Evolutionary conservation across 2,329 filamentous ascomycete species (phyloP).

Genomic region (Thielaviopsis euricoi): DNA sequence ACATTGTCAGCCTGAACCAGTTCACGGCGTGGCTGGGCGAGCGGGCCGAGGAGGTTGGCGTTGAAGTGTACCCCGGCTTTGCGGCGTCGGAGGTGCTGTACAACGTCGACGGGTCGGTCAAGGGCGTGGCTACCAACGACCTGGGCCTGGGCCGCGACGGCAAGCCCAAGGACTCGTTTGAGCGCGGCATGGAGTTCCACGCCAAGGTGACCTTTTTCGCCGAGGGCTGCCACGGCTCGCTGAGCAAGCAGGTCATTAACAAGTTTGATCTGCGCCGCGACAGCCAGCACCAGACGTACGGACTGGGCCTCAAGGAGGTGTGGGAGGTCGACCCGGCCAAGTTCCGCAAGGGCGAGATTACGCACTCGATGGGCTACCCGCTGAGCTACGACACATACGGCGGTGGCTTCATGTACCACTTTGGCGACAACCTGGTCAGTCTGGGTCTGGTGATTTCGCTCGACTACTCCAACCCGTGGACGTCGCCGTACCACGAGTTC

Average conservation of each 20-base stretch:
- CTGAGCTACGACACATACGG: constrained; percentile 80
- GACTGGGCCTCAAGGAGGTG: constrained; percentile 85
- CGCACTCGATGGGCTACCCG: constrained; percentile 87
- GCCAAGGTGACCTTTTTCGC: constrained; percentile 80
- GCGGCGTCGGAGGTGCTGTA: constrained; percentile 89
- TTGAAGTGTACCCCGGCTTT: constrained; percentile 93
- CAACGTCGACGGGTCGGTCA: constrained; percentile 68
- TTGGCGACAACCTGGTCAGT: constrained; percentile 89
- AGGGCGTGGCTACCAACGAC: constrained; percentile 91
- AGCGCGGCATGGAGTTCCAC: constrained; percentile 97
- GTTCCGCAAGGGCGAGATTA: constrained; percentile 71
- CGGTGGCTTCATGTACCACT: constrained; percentile 99
- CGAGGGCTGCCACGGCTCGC: constrained; percentile 88
- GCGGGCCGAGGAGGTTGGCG: constrained; percentile 86
- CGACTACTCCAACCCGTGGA: constrained; percentile 92
- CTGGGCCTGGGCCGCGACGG: constrained; percentile 69
- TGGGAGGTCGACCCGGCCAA: constrained; percentile 93
- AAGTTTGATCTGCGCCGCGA: constrained; percentile 83
- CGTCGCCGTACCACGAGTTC: constrained; percentile 90
- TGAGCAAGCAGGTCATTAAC: constrained; percentile 88
- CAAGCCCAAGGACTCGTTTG: constrained; percentile 75
- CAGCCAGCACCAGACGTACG: constrained; percentile 89
- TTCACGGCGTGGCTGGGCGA: constrained; percentile 93
- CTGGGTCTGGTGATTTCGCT: constrained; percentile 83
- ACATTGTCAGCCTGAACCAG: constrained; percentile 90